phyloP scores from a whole-genome alignment of 1,284 basidiomycete species.

The Veloboletus limbatus region DNA sequence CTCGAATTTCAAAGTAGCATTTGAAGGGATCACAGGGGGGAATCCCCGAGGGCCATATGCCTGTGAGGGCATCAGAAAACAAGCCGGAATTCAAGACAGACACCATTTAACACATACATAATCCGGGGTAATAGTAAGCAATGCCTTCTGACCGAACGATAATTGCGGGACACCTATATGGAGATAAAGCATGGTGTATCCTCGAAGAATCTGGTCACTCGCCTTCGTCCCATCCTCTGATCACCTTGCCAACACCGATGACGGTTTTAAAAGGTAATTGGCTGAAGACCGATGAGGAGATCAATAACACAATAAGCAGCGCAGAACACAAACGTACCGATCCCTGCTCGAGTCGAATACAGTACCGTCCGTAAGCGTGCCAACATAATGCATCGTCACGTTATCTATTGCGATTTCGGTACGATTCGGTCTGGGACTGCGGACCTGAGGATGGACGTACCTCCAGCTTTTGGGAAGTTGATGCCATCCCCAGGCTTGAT shows the following conservation, averaged over 20 bases:
- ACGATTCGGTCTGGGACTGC: conserved; percentile 11
- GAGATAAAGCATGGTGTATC: conserved; percentile 7
- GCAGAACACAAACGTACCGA: conserved; percentile 43
- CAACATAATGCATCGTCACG: conserved; percentile 72
- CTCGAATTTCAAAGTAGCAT: conserved; percentile 76
- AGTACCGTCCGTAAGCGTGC: conserved; percentile 57
- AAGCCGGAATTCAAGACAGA: neutral
- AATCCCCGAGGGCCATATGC: conserved; percentile 72
- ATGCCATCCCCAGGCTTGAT: conserved; percentile 44
- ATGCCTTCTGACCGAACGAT: conserved; percentile 76
- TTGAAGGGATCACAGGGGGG: conserved; percentile 78
- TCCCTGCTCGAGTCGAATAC: conserved; percentile 74
- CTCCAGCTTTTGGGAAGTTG: conserved; percentile 46
- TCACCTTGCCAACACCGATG: conserved; percentile 81
- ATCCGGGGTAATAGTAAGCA: conserved; percentile 63
- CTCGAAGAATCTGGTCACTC: conserved; percentile 24
- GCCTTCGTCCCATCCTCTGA: conserved; percentile 93
- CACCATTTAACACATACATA: conserved; percentile 52
- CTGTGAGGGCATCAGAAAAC: conserved; percentile 36
- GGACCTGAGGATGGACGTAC: conserved; percentile 32
- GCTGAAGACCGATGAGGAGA: conserved; percentile 36
- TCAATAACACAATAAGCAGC: conserved; percentile 1
- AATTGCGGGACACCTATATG: conserved; percentile 67
- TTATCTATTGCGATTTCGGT: conserved; percentile 38
- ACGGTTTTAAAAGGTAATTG: conserved; percentile 63